phyloP scores from a whole-genome alignment of 148 eudicot genomes.

The Tetragonia tetragonoides region DNA sequence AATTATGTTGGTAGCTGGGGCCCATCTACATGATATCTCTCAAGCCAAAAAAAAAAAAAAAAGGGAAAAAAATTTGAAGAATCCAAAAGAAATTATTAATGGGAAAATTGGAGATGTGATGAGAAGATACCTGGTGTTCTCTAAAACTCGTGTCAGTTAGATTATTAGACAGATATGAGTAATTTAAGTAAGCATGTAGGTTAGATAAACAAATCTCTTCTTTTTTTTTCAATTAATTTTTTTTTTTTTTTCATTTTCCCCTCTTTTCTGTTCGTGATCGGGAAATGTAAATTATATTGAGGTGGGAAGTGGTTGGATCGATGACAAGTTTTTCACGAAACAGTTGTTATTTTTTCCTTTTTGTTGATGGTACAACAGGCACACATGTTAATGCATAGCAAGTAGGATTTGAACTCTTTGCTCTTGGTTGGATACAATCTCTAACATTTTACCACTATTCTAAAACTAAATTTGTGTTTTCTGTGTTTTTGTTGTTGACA shows the following conservation, averaged over 20 bases:
- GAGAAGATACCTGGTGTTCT: too few species aligned
- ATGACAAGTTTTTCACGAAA: neutral
- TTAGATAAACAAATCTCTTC: too few species aligned
- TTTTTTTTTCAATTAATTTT: neutral
- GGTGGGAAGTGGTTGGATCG: neutral
- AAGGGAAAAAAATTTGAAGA: neutral
- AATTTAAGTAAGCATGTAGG: too few species aligned
- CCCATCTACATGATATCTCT: neutral
- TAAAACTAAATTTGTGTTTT: too few species aligned
- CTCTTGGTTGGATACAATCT: too few species aligned
- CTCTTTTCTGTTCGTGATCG: neutral
- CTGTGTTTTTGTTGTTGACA: too few species aligned
- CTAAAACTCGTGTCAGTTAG: neutral
- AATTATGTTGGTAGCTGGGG: neutral
- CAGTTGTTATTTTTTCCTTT: neutral
- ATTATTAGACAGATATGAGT: too few species aligned
- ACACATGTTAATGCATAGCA: too few species aligned
- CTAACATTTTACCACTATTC: too few species aligned
- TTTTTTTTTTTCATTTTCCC: neutral
- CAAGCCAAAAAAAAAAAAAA: neutral
- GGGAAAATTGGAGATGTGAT: too few species aligned
- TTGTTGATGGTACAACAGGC: neutral
- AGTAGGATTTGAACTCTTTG: too few species aligned
- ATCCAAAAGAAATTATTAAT: neutral
- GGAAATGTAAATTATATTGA: slow-evolving; percentile 5